Percentiles rank a stretch among this genome's conserved stretches.
phyloP scores from a whole-genome alignment of 2,329 filamentous ascomycete species.

The Hortaea sp. region DNA sequence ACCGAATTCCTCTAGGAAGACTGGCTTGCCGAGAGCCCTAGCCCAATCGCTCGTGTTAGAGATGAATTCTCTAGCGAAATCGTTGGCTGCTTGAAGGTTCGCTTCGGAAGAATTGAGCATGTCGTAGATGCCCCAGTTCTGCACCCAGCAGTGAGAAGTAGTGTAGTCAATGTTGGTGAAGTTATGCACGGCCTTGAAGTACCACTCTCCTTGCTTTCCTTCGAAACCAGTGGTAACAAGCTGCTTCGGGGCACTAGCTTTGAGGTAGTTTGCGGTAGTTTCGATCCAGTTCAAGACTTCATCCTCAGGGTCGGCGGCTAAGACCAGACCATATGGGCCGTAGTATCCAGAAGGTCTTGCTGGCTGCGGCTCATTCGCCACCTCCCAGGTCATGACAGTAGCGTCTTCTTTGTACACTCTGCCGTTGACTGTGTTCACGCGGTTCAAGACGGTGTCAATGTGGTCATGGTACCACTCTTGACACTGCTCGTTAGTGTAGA shows the following conservation, averaged over 20 bases:
- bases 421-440: constrained; percentile 29
- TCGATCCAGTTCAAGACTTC: constrained; percentile 28
- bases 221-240: constrained; percentile 31
- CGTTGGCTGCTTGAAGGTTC: constrained; percentile 25
- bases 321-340: constrained; percentile 21
- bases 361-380: constrained; percentile 30
- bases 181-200: constrained; percentile 30
- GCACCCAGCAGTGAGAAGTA: constrained; percentile 31
- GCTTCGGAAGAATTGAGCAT: constrained; percentile 26
- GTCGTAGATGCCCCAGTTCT: constrained; percentile 31
- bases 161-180: constrained; percentile 29
- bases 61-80: constrained; percentile 27
- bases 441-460: constrained; percentile 26
- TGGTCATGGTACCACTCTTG: constrained; percentile 30
- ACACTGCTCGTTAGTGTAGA: constrained; percentile 27
- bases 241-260: constrained; percentile 26
- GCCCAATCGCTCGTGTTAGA: constrained; percentile 26
- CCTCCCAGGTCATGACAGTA: constrained; percentile 33
- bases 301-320: constrained; percentile 22
- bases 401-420: constrained; percentile 28
- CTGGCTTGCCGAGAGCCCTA: constrained; percentile 27
- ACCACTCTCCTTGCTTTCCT: constrained; percentile 30
- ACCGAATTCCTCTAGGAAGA: constrained; percentile 32
- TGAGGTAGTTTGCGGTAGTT: constrained; percentile 28
- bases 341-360: constrained; percentile 18